Percentiles rank a stretch among this genome's conserved stretches.
Conservation (phyloP, 352 stramenopile genomes). For the Labyrinthula sp. region DNA sequence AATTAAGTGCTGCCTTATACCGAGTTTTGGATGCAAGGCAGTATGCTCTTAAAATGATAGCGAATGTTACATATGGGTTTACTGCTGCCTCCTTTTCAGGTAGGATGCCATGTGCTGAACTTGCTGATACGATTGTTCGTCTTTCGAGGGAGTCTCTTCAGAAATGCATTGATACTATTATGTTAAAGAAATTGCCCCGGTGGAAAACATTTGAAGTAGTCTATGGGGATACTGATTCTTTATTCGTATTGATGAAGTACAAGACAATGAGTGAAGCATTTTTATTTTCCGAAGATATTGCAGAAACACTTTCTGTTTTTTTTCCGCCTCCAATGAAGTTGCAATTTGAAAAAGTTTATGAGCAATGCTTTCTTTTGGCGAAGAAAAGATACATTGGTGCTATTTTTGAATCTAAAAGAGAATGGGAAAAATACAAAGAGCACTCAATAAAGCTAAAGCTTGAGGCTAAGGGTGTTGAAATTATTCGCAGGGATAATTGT, state of each 20-base stretch:
- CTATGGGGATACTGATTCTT: slow-evolving; percentile 91
- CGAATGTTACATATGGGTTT: slow-evolving; percentile 98
- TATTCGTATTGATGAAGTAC: slow-evolving; percentile 89
- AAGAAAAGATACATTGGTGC: too few relatives aligned
- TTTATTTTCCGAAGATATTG: slow-evolving; percentile 66
- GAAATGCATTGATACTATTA: slow-evolving; percentile 69
- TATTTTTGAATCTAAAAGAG: slow-evolving; percentile 69
- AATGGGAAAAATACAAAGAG: slow-evolving; percentile 26
- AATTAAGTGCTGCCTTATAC: slow-evolving; percentile 28
- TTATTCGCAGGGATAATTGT: slow-evolving; percentile 69
- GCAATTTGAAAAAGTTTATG: slow-evolving; percentile 64
- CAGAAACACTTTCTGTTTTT: slow-evolving; percentile 48
- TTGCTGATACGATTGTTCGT: slow-evolving; percentile 95
- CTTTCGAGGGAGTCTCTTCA: slow-evolving; percentile 70
- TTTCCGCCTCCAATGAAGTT: slow-evolving; percentile 48
- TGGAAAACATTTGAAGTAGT: slow-evolving; percentile 57
- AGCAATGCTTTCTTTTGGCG: slow-evolving; percentile 64
- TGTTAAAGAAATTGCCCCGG: slow-evolving; percentile 42
- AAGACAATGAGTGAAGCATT: slow-evolving; percentile 74
- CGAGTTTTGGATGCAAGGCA: slow-evolving; percentile 59
- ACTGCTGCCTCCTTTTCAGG: slow-evolving; percentile 91
- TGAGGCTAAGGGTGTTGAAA: slow-evolving; percentile 73
- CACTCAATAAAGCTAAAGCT: slow-evolving; percentile 31
- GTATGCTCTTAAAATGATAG: slow-evolving; percentile 92
- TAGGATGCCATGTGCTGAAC: slow-evolving; percentile 73